A percentile compares a stretch with the other conserved stretches of the same genome.
These are phyloP conservation scores for Austroboletus sp. DNA, from an alignment of 1,284 basidiomycete genomes.

Conservation along the genomic window DNA sequence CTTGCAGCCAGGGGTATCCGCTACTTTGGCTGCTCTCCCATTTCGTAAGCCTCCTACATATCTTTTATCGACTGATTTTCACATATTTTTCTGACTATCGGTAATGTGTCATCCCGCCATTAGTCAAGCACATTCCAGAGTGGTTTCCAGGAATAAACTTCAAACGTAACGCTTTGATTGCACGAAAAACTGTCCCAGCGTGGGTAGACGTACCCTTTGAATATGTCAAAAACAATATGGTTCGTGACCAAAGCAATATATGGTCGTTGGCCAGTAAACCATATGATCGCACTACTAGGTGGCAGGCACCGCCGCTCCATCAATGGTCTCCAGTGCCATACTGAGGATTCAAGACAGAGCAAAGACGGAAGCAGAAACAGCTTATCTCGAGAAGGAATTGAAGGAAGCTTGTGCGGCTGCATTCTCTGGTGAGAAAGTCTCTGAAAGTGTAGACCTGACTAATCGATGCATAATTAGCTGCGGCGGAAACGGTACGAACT, in stretches of 20 bases:
- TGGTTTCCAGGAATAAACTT: conserved; percentile 24
- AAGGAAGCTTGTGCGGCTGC: conserved; percentile 20
- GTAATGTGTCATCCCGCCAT: background rate
- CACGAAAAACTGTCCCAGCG: conserved; percentile 1
- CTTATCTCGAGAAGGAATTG: conserved; percentile 16
- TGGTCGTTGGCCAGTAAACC: background rate
- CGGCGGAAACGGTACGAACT: conserved; percentile 21
- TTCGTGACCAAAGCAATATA: conserved; percentile 4
- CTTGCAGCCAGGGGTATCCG: conserved; percentile 17
- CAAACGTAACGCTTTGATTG: conserved; percentile 12
- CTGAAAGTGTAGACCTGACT: conserved; percentile 1
- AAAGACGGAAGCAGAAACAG: conserved; percentile 6
- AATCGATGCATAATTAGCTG: conserved; percentile 9
- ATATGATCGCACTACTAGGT: conserved; percentile 7
- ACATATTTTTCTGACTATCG: background rate
- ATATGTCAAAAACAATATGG: conserved; percentile 20
- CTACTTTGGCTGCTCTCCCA: conserved; percentile 17
- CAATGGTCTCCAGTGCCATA: conserved; percentile 22
- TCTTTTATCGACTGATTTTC: background rate
- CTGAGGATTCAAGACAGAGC: conserved; percentile 6
- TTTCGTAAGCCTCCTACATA: conserved; percentile 10
- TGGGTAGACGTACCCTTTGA: conserved; percentile 22
- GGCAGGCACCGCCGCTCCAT: conserved; percentile 18
- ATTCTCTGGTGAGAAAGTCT: conserved; percentile 9
- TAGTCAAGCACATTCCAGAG: conserved; percentile 18